These are phyloP conservation scores for Cryptococcus floricola DNA, from an alignment of 1,284 basidiomycete genomes.

Conservation along the genomic window DNA sequence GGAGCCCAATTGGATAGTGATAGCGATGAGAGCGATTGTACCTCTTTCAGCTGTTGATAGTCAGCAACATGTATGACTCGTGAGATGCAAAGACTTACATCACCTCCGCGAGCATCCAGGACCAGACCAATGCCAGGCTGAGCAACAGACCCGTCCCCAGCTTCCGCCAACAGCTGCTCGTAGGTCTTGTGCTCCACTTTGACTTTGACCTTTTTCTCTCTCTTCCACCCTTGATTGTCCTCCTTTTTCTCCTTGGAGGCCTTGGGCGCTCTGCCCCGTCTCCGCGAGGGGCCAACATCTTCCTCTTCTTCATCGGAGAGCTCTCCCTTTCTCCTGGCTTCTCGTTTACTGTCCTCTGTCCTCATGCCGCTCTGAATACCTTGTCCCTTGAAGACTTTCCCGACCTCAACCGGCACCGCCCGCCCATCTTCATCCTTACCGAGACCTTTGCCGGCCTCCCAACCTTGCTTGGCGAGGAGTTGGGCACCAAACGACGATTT, in stretches of 20 bases:
- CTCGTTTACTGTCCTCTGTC: constrained; percentile 79
- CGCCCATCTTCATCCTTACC: constrained; percentile 77
- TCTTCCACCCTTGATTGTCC: constrained; percentile 48
- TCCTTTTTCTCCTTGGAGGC: constrained; percentile 8
- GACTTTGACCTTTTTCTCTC: constrained; percentile 74
- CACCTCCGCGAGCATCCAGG: constrained; percentile 88
- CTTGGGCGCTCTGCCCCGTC: constrained; percentile 3
- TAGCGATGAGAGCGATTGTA: constrained; percentile 74
- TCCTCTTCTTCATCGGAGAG: constrained; percentile 65
- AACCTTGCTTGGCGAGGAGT: constrained; percentile 91
- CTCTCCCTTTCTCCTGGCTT: constrained; percentile 63
- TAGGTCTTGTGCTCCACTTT: constrained; percentile 90
- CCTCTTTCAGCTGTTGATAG: constrained; percentile 63
- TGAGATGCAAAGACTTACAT: constrained; percentile 52
- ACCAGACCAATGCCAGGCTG: constrained; percentile 70
- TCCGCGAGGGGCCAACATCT: constrained; percentile 49
- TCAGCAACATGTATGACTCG: background rate
- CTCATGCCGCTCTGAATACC: constrained; percentile 85
- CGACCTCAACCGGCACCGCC: constrained; percentile 77
- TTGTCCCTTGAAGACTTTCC: constrained; percentile 62
- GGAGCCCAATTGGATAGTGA: constrained; percentile 77
- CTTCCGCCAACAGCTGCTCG: constrained; percentile 85
- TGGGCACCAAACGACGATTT: constrained; percentile 72
- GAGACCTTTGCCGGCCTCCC: constrained; percentile 77
- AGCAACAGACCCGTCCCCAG: constrained; percentile 53